Evolutionary conservation across 2,329 filamentous ascomycete species (phyloP), one percentile per base, ranked within the genome.

Genomic region (Blastomyces percursus): DNA sequence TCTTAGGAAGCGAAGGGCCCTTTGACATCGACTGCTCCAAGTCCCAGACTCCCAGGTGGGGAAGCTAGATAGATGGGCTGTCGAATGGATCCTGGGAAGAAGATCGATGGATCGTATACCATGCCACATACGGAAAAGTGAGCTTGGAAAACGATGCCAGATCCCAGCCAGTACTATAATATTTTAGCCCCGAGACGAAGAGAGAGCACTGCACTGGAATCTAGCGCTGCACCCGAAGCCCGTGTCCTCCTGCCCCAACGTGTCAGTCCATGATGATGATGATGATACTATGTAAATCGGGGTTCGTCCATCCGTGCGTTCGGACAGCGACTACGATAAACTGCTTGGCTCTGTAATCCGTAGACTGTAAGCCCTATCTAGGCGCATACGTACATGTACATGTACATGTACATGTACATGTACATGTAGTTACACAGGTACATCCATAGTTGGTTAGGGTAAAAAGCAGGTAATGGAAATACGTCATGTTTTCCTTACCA

Each of bases 61-160:
- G 40, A 14, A 19, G 40, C 40, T 24, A 46, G 38, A 48, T 30
- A 59, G 21, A n/a, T n/a, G n/a, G n/a, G 16, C 4, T 9, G 35
- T 59, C 27, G 40, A 59, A 59, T 48, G 24, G 56, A 48, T 35
- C 42, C 35, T n/a, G 7, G 56, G n/a, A 27, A 24, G 56, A 42
- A 48, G 56, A 59, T 59, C 56, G 56, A 59, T 59, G 42, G 56
- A 59, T 59, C 56, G 56, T 59, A 35, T 59, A 42, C 40, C 56
- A 59, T 59, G 56, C 56, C 56, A 16, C 42, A 48, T 59, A 44
- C 16, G 56, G 56, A 59, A 59, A 59, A 59, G 56, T 42, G 40
- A 59, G 16, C 14, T 59, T 42, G 56, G 40, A 21, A 59, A 9
- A 14, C 56, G 8, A 59, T 46, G 12, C 56, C 21, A 32, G 42